phyloP scores from a whole-genome alignment of 441 rosid species.

The Hura crepitans region DNA sequence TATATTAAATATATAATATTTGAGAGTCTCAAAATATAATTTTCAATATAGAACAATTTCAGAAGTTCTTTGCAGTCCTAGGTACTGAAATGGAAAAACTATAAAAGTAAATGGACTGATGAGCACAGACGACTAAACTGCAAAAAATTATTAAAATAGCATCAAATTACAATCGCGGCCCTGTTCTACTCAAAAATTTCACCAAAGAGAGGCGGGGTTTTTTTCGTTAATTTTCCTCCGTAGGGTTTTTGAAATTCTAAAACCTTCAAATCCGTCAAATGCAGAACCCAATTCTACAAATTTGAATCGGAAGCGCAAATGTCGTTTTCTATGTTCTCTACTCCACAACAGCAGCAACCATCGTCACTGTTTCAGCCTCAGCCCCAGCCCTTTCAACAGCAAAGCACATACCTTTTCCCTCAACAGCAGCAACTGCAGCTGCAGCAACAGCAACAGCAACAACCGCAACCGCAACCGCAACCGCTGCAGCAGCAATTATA shows the following conservation, averaged over 20 bases:
- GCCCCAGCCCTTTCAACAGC: conserved; percentile 42
- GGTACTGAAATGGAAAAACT: background rate
- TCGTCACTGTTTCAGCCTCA: conserved; percentile 49
- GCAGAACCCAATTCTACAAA: background rate
- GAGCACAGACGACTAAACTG: background rate
- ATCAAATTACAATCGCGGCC: background rate
- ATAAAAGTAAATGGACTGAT: background rate
- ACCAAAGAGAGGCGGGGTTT: conserved; percentile 8
- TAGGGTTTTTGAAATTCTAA: conserved; percentile 29
- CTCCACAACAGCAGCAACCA: conserved; percentile 68
- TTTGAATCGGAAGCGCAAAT: conserved; percentile 32
- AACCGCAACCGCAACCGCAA: conserved; percentile 35
- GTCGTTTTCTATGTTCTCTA: conserved; percentile 56
- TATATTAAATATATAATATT: no score
- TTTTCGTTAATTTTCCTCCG: background rate
- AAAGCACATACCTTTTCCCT: conserved; percentile 35
- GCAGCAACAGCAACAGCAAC: conserved; percentile 32
- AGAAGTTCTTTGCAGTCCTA: no score
- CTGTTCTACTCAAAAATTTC: background rate
- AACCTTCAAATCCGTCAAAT: conserved; percentile 27
- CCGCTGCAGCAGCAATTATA: conserved; percentile 61
- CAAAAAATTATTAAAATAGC: background rate
- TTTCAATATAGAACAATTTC: no score
- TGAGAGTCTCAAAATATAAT: no score
- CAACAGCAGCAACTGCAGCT: conserved; percentile 34